Evolutionary conservation across 208 protist species (phyloP), one percentile per base, ranked within the genome.

Genomic region (Trypanosomatidae sp.): DNA sequence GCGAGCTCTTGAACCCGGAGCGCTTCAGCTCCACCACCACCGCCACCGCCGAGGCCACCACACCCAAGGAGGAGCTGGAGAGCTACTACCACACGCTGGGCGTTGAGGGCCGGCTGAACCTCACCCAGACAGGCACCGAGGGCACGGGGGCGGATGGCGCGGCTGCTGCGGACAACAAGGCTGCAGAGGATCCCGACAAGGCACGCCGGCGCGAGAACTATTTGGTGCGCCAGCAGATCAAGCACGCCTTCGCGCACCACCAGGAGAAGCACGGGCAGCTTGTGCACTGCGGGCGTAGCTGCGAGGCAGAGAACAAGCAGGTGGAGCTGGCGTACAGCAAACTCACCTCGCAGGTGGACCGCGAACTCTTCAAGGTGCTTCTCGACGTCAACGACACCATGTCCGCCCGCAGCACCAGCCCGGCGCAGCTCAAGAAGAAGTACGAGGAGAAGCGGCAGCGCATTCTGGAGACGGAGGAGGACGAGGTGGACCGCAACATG

Each of bases 311-410:
- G 67, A 89, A 93, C 70, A 73, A 94, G 69, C 86, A 94, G 64
- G 79, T 96, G 10, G 82, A 96, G 66, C 43, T 94, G 55, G 92
- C 92, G 9, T 95, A 95, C 70, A 88, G 84, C 69, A 91, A 88
- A 30, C 82, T 96, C 13, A 67, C 80, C 28, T 88, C 88, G n/a
- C 90, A 96, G 68, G 85, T 96, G 22, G 92, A 96, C 69, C 86
- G 92, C 15, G 90, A 96, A 65, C 83, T 96, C 10, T 96, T 91
- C 65, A 76, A 81, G 25, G 90, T 96, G 67, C 81, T 96, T 7
- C 76, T 94, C 19, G 90, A 94, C 65, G 85, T 80, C 25, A 86
- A 86, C 44, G 86, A 96, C 56, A 94, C 86, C 59, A 92, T 90
- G 68, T 88, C 85, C 3, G 81, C 69, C 44, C 86, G 90, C 22